Conservation (phyloP, 1,284 basidiomycete species). For the Taiwanofungus camphoratus region DNA sequence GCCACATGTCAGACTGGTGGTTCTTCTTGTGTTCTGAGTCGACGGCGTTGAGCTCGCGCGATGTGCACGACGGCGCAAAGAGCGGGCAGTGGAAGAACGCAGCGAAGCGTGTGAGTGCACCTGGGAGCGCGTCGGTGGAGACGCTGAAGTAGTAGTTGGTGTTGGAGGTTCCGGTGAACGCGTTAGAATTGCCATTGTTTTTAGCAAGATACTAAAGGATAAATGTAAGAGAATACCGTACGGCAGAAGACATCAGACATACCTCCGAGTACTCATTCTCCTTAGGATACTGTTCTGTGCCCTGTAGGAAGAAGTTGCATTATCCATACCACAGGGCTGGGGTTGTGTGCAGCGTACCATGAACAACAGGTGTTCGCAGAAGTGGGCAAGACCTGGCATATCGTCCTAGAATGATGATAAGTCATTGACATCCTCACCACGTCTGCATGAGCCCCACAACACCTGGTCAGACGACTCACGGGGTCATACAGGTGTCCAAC, state of each 20-base stretch:
- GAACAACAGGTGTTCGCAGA: conserved; percentile 95
- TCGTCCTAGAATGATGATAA: conserved; percentile 49
- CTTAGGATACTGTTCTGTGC: conserved; percentile 76
- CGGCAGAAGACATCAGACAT: conserved; percentile 8
- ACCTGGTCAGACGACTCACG: conserved; percentile 45
- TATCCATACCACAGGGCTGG: background rate
- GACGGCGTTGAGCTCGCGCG: conserved; percentile 94
- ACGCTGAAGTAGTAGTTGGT: conserved; percentile 96
- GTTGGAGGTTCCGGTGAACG: conserved; percentile 89
- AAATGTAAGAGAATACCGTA: background rate
- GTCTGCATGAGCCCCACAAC: conserved; percentile 1
- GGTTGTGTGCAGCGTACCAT: conserved; percentile 53
- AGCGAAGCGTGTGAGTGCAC: conserved; percentile 88
- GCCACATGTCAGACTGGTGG: conserved; percentile 91
- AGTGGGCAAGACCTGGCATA: conserved; percentile 87
- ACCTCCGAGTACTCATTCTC: conserved; percentile 93
- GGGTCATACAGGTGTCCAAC: conserved; percentile 96
- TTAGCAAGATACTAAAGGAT: conserved; percentile 71
- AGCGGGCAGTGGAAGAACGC: conserved; percentile 94
- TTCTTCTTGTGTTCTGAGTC: conserved; percentile 99
- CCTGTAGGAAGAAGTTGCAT: conserved; percentile 37
- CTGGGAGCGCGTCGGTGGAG: conserved; percentile 76
- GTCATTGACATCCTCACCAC: background rate
- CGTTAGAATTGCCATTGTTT: conserved; percentile 91
- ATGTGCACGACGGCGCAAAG: conserved; percentile 87